Conservation (phyloP, 768 basidiomycete species). For the Rhizopogon roseolus region DNA sequence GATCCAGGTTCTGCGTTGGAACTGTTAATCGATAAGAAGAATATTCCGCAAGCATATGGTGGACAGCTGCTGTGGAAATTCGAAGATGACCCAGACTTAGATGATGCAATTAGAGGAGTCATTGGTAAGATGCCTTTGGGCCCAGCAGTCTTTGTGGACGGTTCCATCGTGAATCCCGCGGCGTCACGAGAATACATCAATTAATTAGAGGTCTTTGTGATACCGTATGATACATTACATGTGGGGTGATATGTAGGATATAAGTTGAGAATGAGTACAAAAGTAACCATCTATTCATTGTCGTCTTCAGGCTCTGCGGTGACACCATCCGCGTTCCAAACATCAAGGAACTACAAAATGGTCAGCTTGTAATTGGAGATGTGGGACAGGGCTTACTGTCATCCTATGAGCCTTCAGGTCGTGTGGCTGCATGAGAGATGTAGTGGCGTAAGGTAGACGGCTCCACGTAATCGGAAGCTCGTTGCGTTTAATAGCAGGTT, state of each 20-base stretch:
- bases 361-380: conserved; percentile 1
- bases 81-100: conserved; percentile 61
- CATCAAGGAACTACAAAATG: conserved; percentile 54
- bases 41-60: conserved; percentile 69
- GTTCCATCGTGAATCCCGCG: conserved; percentile 15
- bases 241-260: conserved; percentile 23
- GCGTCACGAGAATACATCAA: neutral
- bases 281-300: conserved; percentile 22
- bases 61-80: conserved; percentile 71
- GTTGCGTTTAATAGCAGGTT: conserved; percentile 60
- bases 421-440: conserved; percentile 53
- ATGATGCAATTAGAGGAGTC: conserved; percentile 42
- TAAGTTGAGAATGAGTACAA: neutral
- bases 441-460: conserved; percentile 62
- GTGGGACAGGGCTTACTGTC: conserved; percentile 44
- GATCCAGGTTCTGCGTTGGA: conserved; percentile 50
- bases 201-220: conserved; percentile 7
- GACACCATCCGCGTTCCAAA: conserved; percentile 81
- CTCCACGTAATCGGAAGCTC: conserved; percentile 67
- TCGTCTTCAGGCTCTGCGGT: conserved; percentile 58
- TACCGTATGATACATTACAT: conserved; percentile 23
- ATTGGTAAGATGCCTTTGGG: conserved; percentile 54
- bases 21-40: conserved; percentile 39
- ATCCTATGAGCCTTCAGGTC: conserved; percentile 61
- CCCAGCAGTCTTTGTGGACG: conserved; percentile 45